Percentiles rank a stretch among this genome's conserved stretches.
Conservation (phyloP, 352 stramenopile genomes). For the Phytophthora meadii region DNA sequence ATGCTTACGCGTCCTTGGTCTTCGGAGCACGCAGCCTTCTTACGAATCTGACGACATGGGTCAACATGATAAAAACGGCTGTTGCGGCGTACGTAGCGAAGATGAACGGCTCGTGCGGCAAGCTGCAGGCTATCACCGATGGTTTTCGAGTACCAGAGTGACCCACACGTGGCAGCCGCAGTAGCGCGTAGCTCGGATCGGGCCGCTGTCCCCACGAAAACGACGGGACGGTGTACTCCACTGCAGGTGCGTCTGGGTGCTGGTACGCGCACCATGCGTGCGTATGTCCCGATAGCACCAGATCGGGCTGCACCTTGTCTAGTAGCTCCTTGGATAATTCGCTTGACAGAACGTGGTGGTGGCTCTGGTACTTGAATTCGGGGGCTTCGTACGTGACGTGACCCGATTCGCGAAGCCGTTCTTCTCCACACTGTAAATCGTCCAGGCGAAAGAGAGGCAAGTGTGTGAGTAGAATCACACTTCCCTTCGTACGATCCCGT, state of each 20-base stretch:
- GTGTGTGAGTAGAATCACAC: conserved; percentile 65
- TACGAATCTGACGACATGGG: conserved; percentile 19
- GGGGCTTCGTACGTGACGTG: conserved; percentile 86
- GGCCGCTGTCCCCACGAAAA: conserved; percentile 85
- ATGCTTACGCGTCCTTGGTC: conserved; percentile 22
- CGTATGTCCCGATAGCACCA: conserved; percentile 80
- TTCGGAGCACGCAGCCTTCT: conserved; percentile 12
- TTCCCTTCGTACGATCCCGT: conserved; percentile 29
- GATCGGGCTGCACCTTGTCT: conserved; percentile 45
- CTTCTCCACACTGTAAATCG: conserved; percentile 61
- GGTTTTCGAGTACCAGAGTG: neutral
- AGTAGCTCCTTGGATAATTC: conserved; percentile 62
- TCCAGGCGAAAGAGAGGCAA: conserved; percentile 65
- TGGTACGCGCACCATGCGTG: conserved; percentile 72
- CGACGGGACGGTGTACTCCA: conserved; percentile 75
- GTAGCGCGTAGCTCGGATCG: conserved; percentile 74
- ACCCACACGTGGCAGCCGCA: conserved; percentile 31
- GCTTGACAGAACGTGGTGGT: conserved; percentile 76
- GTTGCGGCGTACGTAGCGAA: conserved; percentile 47
- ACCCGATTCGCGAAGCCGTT: conserved; percentile 54
- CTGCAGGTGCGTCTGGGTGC: conserved; percentile 30
- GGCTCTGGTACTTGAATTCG: conserved; percentile 61
- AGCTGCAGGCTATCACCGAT: conserved; percentile 36
- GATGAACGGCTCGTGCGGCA: conserved; percentile 47
- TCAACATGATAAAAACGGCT: conserved; percentile 18